Conservation (phyloP, 352 stramenopile species). For the Phytophthora palmivora region DNA sequence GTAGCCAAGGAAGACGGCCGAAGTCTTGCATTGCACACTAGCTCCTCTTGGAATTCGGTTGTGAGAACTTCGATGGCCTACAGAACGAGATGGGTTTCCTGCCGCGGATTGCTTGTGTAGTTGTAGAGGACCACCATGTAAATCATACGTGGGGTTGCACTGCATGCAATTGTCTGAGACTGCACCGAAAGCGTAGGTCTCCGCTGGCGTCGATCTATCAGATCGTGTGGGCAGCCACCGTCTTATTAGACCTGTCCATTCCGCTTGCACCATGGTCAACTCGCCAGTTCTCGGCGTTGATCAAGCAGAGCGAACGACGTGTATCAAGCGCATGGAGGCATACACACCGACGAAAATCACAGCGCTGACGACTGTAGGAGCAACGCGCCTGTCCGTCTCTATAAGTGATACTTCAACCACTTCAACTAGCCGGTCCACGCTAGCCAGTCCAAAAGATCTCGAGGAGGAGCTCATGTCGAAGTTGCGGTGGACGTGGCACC, state of each 20-base stretch:
- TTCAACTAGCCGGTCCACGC: constrained; percentile 45
- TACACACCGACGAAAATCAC: constrained; percentile 7
- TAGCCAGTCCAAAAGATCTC: constrained; percentile 37
- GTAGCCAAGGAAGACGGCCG: constrained; percentile 1
- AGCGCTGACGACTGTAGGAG: constrained; percentile 19
- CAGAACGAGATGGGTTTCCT: no score
- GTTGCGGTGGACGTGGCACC: constrained; percentile 1
- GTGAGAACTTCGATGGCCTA: no score
- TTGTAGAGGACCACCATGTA: no score
- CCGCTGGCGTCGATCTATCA: constrained; percentile 5
- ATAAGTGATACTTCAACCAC: constrained; percentile 34
- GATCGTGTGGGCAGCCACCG: constrained; percentile 28
- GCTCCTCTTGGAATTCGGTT: no score
- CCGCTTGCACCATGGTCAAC: constrained; percentile 24
- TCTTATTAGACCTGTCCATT: constrained; percentile 36
- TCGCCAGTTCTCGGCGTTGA: constrained; percentile 23
- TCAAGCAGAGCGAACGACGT: not conserved
- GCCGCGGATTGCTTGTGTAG: no score
- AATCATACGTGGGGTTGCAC: no score
- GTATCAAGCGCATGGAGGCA: constrained; percentile 8
- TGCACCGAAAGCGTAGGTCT: not conserved
- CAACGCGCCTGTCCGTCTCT: constrained; percentile 34
- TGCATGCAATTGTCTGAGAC: no score
- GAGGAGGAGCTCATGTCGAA: constrained; percentile 14
- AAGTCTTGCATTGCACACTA: not conserved